Base-by-base conservation (phyloP, 352 stramenopile species). In the Pythium sukuiense region DNA sequence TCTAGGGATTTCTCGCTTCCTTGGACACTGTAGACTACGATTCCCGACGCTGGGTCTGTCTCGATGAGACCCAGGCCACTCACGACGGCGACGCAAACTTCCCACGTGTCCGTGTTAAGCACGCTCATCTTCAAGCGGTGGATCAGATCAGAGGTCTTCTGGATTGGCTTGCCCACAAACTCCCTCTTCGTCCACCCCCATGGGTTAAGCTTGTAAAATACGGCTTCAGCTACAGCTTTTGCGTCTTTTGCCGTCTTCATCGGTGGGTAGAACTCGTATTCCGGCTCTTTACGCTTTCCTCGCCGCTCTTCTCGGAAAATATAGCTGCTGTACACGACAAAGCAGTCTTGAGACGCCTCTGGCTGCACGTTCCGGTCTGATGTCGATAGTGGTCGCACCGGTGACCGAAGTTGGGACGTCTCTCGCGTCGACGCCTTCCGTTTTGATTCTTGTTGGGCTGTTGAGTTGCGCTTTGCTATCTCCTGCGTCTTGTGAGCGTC, bases 241-340 rank as follows among this genome's bases (percentile, higher is more conserved):
- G 53, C 29, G 30, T 59, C 30, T 18, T 59, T 6, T 16, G 6
- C 29, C 6, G 53, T 48, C 30, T 59, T 59, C 13, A 29, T 6
- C 18, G 29, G 53, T 16, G 27, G 53, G 26, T 26, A 59, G 18
- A 59, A 46, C 14, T 46, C 7, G 53, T 59, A 46, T 2, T 20
- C 27, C 3, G 33, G 30, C 8, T 50, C 54, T 14, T 32, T 13
- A 48, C 8, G 16, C 8, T 4, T 13, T 24, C 39, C 39, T 1
- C 24, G 20, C 3, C 39, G 39, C 24, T 3, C 39, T 16, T 48
- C 14, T 24, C 39, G 39, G 39, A 48, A 48, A 0, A 16, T 8
- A 7, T 16, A 50, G n/a, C 13, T 59, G 8, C n/a, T 59, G 33
- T 59, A 30, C 12, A 59, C 54, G n/a, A 59, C 14, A n/a, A 49